These are phyloP conservation scores for Chondrus crispus DNA, from an alignment of 23 red algal genomes.

Conservation along the genomic window DNA sequence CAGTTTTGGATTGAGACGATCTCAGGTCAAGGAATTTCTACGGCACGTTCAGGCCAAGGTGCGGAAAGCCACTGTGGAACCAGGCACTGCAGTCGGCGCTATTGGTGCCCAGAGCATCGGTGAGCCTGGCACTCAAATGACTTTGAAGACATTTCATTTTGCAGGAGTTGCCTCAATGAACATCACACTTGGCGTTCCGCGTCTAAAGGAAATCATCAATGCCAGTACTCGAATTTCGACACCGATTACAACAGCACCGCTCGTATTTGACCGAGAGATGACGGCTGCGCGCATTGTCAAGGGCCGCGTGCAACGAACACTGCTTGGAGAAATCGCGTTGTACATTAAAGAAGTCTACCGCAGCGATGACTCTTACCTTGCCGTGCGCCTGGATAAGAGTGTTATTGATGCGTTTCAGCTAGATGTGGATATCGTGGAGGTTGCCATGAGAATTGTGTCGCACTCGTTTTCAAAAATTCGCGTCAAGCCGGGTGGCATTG, in stretches of 20 bases:
- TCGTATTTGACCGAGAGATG: constrained; percentile 45
- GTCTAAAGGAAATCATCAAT: constrained; percentile 99
- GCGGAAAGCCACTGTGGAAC: constrained; percentile 58
- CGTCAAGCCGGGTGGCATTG: constrained; percentile 51
- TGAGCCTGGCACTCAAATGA: constrained; percentile 99
- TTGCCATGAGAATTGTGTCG: constrained; percentile 30
- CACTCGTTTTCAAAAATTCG: constrained; percentile 62
- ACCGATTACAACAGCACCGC: constrained; percentile 75
- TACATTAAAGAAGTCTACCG: constrained; percentile 84
- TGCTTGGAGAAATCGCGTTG: constrained; percentile 67
- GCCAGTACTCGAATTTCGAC: constrained; percentile 85
- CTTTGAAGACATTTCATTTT: constrained; percentile 99
- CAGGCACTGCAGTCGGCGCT: constrained; percentile 96
- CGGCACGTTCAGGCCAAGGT: constrained; percentile 56
- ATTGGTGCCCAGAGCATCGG: constrained; percentile 91
- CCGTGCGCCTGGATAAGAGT: constrained; percentile 71
- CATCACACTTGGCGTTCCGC: constrained; percentile 96
- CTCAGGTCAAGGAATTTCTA: constrained; percentile 63
- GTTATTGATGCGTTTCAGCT: constrained; percentile 70
- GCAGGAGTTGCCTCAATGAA: constrained; percentile 98
- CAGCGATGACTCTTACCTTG: constrained; percentile 65
- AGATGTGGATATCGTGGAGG: constrained; percentile 50
- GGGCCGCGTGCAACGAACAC: constrained; percentile 73
- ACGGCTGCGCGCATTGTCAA: constrained; percentile 79
- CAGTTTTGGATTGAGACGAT: constrained; percentile 47